A percentile compares a stretch with the other conserved stretches of the same genome.
Conservation (phyloP, 257 asterid genomes). For the Anisodus acutangulus region DNA sequence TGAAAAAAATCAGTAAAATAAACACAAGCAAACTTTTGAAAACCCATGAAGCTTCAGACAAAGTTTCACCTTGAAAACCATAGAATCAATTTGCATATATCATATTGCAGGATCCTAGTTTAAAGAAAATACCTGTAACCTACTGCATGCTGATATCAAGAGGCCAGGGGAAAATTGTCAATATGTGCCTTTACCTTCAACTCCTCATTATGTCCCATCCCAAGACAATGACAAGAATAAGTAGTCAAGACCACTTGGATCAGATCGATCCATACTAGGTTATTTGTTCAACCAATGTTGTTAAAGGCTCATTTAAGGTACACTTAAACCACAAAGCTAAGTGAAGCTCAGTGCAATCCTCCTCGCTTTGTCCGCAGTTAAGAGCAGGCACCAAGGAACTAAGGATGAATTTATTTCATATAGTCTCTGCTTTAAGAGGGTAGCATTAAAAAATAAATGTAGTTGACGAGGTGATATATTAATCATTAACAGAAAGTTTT, state of each 20-base stretch:
- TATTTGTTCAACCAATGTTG: not conserved
- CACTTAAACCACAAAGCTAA: not conserved
- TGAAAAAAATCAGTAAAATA: not conserved
- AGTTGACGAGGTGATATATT: not conserved
- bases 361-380: not conserved
- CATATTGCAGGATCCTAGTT: slow-evolving; percentile 1
- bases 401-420: not conserved
- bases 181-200: not conserved
- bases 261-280: slow-evolving; percentile 4
- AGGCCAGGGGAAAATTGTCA: not conserved
- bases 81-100: not conserved
- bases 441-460: not conserved
- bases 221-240: slow-evolving; percentile 7
- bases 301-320: not conserved
- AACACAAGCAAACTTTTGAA: not conserved
- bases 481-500: not conserved
- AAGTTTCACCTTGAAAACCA: not conserved
- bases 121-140: not conserved
- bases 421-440: not conserved
- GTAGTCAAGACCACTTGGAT: not conserved
- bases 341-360: not conserved
- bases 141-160: not conserved
- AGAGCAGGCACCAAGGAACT: not conserved
- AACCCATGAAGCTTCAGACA: not conserved
- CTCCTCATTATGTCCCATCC: not conserved